phyloP scores from a whole-genome alignment of 345 rosid genomes.

The Citrus glauca region DNA sequence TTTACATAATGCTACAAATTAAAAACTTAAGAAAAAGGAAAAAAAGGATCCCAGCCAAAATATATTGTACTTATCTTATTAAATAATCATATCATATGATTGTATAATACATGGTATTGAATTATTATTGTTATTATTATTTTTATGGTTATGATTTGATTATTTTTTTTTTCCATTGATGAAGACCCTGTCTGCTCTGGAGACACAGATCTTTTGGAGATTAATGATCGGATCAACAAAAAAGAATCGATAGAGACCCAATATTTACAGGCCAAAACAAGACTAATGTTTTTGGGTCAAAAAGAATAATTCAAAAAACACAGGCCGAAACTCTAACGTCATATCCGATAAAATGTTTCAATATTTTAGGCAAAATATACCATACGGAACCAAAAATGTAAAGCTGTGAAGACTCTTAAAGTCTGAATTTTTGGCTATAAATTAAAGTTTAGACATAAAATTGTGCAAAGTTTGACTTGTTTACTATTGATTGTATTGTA shows the following conservation, averaged over 20 bases:
- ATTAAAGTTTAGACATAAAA: not conserved
- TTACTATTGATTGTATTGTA: not conserved
- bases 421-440: not conserved
- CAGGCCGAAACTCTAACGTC: not conserved
- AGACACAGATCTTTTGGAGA: not conserved
- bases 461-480: constrained; percentile 11
- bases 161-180: not conserved
- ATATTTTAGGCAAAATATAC: not conserved
- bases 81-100: too few species aligned
- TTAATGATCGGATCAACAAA: not conserved
- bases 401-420: constrained; percentile 5
- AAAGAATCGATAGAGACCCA: not conserved
- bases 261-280: not conserved
- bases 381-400: not conserved
- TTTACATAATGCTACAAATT: too few species aligned
- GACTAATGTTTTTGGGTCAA: not conserved
- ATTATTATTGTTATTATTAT: not conserved
- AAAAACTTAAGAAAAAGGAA: not conserved
- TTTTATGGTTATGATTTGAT: not conserved
- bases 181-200: not conserved
- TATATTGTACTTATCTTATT: not conserved
- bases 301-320: not conserved
- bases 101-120: too few species aligned
- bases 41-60: not conserved
- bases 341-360: not conserved